Conservation (phyloP, 768 basidiomycete genomes). For the Boletus patriciae region DNA sequence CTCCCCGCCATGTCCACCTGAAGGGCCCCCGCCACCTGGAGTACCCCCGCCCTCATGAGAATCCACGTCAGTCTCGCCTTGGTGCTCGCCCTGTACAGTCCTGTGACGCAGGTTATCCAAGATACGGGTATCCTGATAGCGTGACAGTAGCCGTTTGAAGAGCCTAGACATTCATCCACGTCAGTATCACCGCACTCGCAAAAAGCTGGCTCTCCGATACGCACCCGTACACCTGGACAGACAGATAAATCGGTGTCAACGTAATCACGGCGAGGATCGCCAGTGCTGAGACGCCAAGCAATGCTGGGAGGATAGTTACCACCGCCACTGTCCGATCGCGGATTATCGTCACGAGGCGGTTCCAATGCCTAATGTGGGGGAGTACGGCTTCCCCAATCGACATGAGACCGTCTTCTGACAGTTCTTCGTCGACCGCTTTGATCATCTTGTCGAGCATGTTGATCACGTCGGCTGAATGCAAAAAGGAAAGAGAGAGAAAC, state of each 20-base stretch:
- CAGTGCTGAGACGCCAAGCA: conserved; percentile 22
- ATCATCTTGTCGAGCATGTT: conserved; percentile 23
- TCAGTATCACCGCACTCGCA: not conserved
- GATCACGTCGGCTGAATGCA: conserved; percentile 15
- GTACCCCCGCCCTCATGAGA: not conserved
- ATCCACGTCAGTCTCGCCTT: not conserved
- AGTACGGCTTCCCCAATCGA: conserved; percentile 17
- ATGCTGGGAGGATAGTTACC: conserved; percentile 11
- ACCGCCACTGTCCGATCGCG: conserved; percentile 1
- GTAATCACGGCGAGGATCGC: conserved; percentile 13
- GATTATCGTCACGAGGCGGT: conserved; percentile 10
- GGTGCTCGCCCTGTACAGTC: too few relatives aligned
- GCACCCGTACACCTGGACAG: conserved; percentile 6
- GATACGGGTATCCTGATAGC: conserved; percentile 1
- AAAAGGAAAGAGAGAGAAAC: not conserved
- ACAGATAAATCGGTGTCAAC: conserved; percentile 9
- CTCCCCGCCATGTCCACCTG: not conserved
- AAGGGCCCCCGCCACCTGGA: not conserved
- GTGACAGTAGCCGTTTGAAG: not conserved
- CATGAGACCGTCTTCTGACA: conserved; percentile 19
- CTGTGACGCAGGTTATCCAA: not conserved
- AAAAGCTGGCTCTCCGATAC: not conserved
- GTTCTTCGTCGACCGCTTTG: conserved; percentile 15
- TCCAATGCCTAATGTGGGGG: conserved; percentile 23
- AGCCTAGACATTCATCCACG: not conserved